A percentile compares a stretch with the other conserved stretches of the same genome.
These are phyloP conservation scores for Viridothelium virens DNA, from an alignment of 495 filamentous ascomycete species.

Conservation along the genomic window DNA sequence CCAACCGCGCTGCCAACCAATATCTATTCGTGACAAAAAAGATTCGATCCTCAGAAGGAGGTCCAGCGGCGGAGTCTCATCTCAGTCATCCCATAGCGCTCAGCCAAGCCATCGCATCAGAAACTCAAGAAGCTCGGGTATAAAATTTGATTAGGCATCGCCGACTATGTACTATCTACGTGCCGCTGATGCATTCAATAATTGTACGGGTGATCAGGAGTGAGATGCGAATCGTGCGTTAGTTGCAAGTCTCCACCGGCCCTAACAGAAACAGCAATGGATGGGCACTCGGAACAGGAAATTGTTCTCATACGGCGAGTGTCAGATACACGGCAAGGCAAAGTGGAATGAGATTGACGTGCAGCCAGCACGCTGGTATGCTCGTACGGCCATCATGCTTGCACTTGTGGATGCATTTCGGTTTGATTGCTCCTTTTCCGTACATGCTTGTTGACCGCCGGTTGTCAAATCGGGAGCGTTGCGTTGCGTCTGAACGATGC, in stretches of 20 bases:
- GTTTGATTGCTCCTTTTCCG: conserved; percentile 8
- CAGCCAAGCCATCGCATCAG: conserved; percentile 8
- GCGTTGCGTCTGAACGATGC: background rate
- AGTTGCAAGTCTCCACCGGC: conserved; percentile 3
- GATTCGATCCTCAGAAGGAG: background rate
- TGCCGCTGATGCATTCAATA: conserved; percentile 1
- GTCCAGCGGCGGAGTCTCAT: background rate
- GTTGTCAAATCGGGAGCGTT: conserved; percentile 2
- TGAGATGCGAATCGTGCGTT: conserved; percentile 9
- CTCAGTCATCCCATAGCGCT: background rate
- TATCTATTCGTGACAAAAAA: conserved; percentile 8
- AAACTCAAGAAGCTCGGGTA: too few relatives aligned
- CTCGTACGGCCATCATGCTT: conserved; percentile 10
- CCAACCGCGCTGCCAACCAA: background rate
- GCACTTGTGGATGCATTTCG: conserved; percentile 4
- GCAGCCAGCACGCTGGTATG: conserved; percentile 3
- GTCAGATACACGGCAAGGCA: conserved; percentile 12
- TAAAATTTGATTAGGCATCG: background rate
- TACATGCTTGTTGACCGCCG: conserved; percentile 8
- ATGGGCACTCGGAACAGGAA: conserved; percentile 5
- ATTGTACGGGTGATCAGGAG: conserved; percentile 3
- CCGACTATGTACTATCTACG: background rate
- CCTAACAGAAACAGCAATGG: conserved; percentile 6
- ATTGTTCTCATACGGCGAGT: conserved; percentile 3
- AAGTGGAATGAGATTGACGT: conserved; percentile 10